Conservation (phyloP, 768 basidiomycete species). For the Russula foetens region DNA sequence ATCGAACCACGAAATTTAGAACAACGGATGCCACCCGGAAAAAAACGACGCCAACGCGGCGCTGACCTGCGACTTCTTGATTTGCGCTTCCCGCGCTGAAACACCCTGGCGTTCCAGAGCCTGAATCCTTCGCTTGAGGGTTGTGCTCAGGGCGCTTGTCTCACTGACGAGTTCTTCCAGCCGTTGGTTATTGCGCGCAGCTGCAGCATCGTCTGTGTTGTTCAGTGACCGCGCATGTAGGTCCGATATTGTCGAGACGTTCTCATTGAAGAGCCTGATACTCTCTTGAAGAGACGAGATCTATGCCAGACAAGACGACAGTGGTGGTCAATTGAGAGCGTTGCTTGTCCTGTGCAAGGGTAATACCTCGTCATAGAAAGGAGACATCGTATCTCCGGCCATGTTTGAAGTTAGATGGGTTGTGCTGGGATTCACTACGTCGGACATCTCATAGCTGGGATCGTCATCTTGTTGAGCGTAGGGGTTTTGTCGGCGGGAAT, state of each 20-base stretch:
- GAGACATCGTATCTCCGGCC: constrained; percentile 48
- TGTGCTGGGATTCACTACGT: constrained; percentile 52
- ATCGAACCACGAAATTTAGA: neutral
- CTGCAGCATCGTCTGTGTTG: constrained; percentile 39
- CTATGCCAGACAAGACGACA: constrained; percentile 23
- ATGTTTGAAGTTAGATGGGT: constrained; percentile 28
- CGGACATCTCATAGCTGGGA: constrained; percentile 59
- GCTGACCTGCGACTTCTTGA: constrained; percentile 39
- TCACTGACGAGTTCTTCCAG: constrained; percentile 53
- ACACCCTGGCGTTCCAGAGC: constrained; percentile 39
- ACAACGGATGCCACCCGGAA: neutral
- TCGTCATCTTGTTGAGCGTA: constrained; percentile 60
- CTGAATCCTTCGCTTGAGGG: constrained; percentile 53
- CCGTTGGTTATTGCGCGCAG: constrained; percentile 34
- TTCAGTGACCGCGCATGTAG: constrained; percentile 44
- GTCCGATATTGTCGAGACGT: constrained; percentile 39
- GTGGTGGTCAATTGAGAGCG: neutral
- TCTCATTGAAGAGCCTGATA: constrained; percentile 37
- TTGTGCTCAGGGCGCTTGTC: constrained; percentile 49
- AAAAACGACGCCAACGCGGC: neutral
- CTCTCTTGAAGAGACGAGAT: constrained; percentile 42
- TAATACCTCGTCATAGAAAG: constrained; percentile 68
- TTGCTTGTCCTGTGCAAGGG: neutral
- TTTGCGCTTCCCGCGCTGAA: constrained; percentile 36
- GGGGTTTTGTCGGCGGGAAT: constrained; percentile 45